Percentiles rank a stretch among this genome's conserved stretches.
These are phyloP conservation scores for Rhizophora mangle DNA, from an alignment of 345 rosid species.

Conservation along the genomic window DNA sequence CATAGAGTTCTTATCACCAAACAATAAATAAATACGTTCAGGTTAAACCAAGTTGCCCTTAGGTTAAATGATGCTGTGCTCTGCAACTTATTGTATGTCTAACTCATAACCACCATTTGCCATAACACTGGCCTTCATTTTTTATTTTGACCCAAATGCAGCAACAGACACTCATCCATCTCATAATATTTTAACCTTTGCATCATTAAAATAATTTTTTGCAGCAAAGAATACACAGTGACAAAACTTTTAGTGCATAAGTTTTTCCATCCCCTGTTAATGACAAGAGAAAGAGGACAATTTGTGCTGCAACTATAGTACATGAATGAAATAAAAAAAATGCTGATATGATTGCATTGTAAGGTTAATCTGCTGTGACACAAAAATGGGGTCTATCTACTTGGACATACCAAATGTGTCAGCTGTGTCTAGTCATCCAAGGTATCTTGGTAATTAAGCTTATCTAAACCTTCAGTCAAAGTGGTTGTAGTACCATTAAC, in stretches of 20 bases:
- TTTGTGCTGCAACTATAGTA: not conserved
- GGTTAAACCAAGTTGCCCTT: not conserved
- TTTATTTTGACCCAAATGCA: not conserved
- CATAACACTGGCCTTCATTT: not conserved
- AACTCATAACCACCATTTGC: not conserved
- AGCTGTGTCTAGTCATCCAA: slow-evolving; percentile 39
- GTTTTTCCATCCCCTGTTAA: not conserved
- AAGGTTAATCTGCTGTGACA: not conserved
- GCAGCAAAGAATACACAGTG: not conserved
- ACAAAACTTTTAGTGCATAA: not conserved
- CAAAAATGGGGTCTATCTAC: slow-evolving; percentile 9
- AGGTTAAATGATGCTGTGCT: not conserved
- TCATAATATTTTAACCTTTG: not conserved
- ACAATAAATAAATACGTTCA: not conserved
- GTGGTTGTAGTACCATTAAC: slow-evolving; percentile 29
- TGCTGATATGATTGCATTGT: not conserved
- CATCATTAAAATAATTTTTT: slow-evolving; percentile 1
- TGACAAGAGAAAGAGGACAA: not conserved
- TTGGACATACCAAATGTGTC: slow-evolving; percentile 22
- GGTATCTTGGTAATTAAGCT: slow-evolving; percentile 44
- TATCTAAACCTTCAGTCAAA: slow-evolving; percentile 39
- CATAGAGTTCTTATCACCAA: not conserved
- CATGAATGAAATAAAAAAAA: slow-evolving; percentile 12
- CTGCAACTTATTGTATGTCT: not conserved
- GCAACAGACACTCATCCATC: not conserved